phyloP scores from a whole-genome alignment of 768 basidiomycete genomes.

The Tylopilus intermedius region DNA sequence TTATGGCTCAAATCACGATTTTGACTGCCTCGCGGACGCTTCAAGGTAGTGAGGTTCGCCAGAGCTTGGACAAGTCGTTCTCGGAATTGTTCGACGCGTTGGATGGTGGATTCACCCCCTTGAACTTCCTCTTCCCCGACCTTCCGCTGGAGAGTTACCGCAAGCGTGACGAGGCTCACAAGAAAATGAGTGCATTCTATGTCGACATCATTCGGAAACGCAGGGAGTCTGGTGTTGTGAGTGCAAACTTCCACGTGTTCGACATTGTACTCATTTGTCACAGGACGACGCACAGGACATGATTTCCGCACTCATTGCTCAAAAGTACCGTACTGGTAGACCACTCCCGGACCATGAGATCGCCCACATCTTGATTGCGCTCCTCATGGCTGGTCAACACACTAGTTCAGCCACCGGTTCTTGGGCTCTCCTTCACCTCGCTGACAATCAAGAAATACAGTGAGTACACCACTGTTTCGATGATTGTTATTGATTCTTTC shows the following conservation, averaged over 20 bases:
- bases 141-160: conserved; percentile 89
- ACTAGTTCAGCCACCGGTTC: conserved; percentile 90
- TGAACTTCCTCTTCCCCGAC: conserved; percentile 94
- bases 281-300: conserved; percentile 82
- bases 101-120: conserved; percentile 92
- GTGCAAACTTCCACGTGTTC: conserved; percentile 5
- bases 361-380: conserved; percentile 97
- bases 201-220: conserved; percentile 78
- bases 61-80: conserved; percentile 73
- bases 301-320: conserved; percentile 81
- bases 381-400: conserved; percentile 99
- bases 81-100: conserved; percentile 82
- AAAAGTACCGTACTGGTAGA: conserved; percentile 79
- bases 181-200: conserved; percentile 92
- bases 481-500: neutral
- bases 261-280: conserved; percentile 12
- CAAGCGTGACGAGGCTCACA: conserved; percentile 82
- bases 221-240: conserved; percentile 43
- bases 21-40: conserved; percentile 90
- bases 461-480: conserved; percentile 35
- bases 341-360: conserved; percentile 83
- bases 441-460: conserved; percentile 68
- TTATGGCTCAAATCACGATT: conserved; percentile 86
- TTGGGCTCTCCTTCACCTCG: conserved; percentile 88
- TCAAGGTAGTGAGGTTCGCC: conserved; percentile 88